phyloP scores from a whole-genome alignment of 352 stramenopile species.

The Pythium aristosporum region DNA sequence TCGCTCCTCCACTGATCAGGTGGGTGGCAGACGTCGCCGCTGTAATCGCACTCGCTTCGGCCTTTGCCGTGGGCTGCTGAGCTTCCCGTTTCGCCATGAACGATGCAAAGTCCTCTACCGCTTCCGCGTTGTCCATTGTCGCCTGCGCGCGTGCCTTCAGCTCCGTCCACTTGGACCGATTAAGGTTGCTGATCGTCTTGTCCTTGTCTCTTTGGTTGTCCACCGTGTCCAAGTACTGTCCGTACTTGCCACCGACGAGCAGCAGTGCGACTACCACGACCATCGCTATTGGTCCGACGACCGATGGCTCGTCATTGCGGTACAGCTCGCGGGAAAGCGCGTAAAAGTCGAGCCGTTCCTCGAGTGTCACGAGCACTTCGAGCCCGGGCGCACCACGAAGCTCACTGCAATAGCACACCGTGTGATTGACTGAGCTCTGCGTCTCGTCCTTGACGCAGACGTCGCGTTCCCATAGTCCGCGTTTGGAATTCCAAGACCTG shows the following conservation, averaged over 20 bases:
- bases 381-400: conserved; percentile 28
- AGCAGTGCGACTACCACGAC: conserved; percentile 43
- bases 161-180: conserved; percentile 64
- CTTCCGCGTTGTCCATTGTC: background rate
- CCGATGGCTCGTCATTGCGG: conserved; percentile 55
- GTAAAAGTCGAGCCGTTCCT: conserved; percentile 69
- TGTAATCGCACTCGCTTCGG: conserved; percentile 4
- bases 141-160: conserved; percentile 42
- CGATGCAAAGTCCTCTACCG: conserved; percentile 52
- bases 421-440: conserved; percentile 35
- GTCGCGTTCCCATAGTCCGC: conserved; percentile 38
- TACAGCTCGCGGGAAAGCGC: conserved; percentile 52
- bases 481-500: conserved; percentile 45
- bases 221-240: conserved; percentile 33
- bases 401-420: conserved; percentile 59
- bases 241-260: conserved; percentile 29
- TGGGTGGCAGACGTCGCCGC: conserved; percentile 13
- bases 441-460: conserved; percentile 64
- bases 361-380: conserved; percentile 61
- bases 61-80: conserved; percentile 11
- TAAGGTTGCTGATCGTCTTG: conserved; percentile 55
- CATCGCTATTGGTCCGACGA: conserved; percentile 41
- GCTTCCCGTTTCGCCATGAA: conserved; percentile 39
- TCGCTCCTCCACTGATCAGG: background rate
- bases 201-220: conserved; percentile 51